Base-by-base conservation (phyloP, 352 stramenopile genomes). In the Phytophthora vignae region DNA sequence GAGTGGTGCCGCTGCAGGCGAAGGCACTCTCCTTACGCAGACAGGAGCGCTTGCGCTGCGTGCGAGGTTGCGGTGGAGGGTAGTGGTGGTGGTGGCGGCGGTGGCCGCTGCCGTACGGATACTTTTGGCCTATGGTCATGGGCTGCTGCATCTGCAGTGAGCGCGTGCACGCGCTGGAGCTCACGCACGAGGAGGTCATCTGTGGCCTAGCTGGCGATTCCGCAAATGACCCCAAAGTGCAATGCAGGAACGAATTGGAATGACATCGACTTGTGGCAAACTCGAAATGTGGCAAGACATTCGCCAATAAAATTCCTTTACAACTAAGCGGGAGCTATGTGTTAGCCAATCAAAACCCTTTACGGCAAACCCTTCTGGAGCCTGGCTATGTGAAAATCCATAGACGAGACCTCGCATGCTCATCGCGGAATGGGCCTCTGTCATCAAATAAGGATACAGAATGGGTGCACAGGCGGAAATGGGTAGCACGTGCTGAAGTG, bases 21-120 rank as follows among this genome's bases (percentile, higher is more conserved):
- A 88, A 90, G 10, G 79, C 79, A 73, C 82, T 90, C 19, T 81
- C 83, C 63, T 85, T 81, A 25, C 79, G 78, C 29, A 90, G 70
- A 60, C 82, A 90, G 40, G 77, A 83, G 60, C 70, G 76, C 22
- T 59, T 48, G 44, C 44, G 66, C 31, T 54, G 52, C n/a, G 42
- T 69, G 33, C 58, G 67, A 46, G 71, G 38, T 53, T 33, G 49
- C 48, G 54, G 54, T 27, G 55, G 33, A n/a, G 50, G 56, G 48
- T 58, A 63, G 36, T 55, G 40, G 33, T 70, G 53, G 54, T 48
- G 48, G 29, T 59, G 58, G 40, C 61, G 44, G 27, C 44, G 17
- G 29, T 58, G 60, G 44, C 61, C 31, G 25, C 42, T 54, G 2
- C 19, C 27, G 55, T 54, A 64, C 17, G 40, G 36, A 55, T 73